Evolutionary conservation across 805 yeast genomes (phyloP).

Genomic region (Wickerhamiella musiphila): DNA sequence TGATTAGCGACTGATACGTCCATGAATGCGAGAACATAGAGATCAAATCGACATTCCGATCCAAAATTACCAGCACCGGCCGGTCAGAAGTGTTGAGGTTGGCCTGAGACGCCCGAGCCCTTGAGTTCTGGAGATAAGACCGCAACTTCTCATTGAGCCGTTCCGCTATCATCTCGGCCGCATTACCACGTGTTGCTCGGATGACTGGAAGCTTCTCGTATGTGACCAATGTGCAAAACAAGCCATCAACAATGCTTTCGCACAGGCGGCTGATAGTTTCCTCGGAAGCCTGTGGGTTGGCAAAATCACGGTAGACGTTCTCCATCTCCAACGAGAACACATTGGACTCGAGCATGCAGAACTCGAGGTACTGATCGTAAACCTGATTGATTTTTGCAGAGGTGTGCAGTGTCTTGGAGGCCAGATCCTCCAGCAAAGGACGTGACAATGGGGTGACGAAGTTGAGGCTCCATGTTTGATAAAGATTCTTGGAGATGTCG

Average conservation of each 20-base stretch:
- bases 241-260: constrained; percentile 56
- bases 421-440: constrained; percentile 71
- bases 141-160: constrained; percentile 69
- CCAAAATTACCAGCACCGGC: constrained; percentile 58
- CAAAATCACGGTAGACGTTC: constrained; percentile 48
- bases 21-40: constrained; percentile 95
- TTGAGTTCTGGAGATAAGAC: constrained; percentile 66
- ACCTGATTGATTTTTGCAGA: constrained; percentile 67
- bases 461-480: constrained; percentile 66
- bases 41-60: constrained; percentile 76
- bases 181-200: constrained; percentile 81
- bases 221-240: constrained; percentile 65
- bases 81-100: constrained; percentile 23
- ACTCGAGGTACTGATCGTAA: constrained; percentile 85
- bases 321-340: constrained; percentile 62
- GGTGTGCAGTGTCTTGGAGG: constrained; percentile 55
- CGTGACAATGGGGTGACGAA: constrained; percentile 70
- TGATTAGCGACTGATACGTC: constrained; percentile 93
- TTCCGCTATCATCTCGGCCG: constrained; percentile 87
- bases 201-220: constrained; percentile 72
- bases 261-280: constrained; percentile 53
- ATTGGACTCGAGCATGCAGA: constrained; percentile 83
- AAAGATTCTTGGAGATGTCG: constrained; percentile 59
- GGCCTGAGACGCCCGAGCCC: constrained; percentile 15
- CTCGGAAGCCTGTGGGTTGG: constrained; percentile 57